Percentiles rank a stretch among this genome's conserved stretches.
These are phyloP conservation scores for Exophiala viscosa DNA, from an alignment of 2,329 filamentous ascomycete species.

Conservation along the genomic window DNA sequence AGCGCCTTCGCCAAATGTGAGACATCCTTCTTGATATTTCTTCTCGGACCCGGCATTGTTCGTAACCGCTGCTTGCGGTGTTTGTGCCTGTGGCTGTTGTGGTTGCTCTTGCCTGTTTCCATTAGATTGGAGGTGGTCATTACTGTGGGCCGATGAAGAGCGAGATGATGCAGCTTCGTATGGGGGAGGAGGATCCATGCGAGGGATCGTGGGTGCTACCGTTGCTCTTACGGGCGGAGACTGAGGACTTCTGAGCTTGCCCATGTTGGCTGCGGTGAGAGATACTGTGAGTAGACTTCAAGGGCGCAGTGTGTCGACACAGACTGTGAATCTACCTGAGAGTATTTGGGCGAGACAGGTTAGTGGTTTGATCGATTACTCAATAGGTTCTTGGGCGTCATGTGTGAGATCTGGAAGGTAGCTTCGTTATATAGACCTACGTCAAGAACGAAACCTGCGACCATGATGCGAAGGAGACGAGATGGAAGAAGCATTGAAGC, in stretches of 20 bases:
- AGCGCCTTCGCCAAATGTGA: constrained; percentile 19
- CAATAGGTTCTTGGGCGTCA: neutral
- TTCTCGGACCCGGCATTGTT: neutral
- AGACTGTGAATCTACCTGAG: too few species aligned
- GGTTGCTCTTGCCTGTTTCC: constrained; percentile 1
- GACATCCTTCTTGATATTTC: constrained; percentile 15
- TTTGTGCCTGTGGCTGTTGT: constrained; percentile 1
- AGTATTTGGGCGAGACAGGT: neutral
- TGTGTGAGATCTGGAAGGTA: too few species aligned
- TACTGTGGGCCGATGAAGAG: constrained; percentile 20
- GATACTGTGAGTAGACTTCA: neutral
- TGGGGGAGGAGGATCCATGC: constrained; percentile 24
- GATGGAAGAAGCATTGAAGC: neutral
- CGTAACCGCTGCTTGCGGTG: neutral
- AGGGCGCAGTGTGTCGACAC: neutral
- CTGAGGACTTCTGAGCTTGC: constrained; percentile 14
- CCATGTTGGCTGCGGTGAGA: constrained; percentile 2
- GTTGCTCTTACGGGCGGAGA: constrained; percentile 5
- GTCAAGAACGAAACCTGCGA: neutral
- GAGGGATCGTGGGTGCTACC: constrained; percentile 13
- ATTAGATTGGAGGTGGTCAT: constrained; percentile 13
- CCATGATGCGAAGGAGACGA: neutral
- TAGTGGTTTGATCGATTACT: neutral
- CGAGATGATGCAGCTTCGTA: constrained; percentile 21
- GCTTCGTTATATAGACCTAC: too few species aligned